phyloP scores from a whole-genome alignment of 177 flowering plant genomes.

The Vitis hybrid region DNA sequence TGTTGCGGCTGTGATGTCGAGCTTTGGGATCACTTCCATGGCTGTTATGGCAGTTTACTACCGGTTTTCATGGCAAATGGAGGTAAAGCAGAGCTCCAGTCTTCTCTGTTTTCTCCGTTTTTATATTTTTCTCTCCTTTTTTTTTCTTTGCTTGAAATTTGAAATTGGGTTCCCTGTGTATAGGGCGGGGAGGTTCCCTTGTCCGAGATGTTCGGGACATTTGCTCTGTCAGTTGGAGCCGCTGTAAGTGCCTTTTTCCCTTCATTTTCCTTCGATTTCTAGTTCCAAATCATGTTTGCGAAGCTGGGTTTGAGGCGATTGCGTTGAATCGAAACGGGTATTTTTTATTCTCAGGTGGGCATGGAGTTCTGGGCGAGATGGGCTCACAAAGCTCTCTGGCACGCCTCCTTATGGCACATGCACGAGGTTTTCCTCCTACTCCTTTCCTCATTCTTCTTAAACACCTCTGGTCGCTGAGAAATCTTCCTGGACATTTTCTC shows the following conservation, averaged over 20 bases:
- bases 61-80: slow-evolving; percentile 92
- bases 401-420: slow-evolving; percentile 95
- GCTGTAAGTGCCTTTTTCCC: slow-evolving; percentile 59
- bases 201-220: slow-evolving; percentile 87
- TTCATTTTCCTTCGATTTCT: neutral
- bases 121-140: neutral
- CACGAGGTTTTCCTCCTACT: slow-evolving; percentile 54
- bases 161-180: slow-evolving; percentile 1
- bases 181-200: slow-evolving; percentile 80
- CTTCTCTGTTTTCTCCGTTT: neutral
- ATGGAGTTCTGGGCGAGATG: slow-evolving; percentile 99
- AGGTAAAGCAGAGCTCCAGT: slow-evolving; percentile 36
- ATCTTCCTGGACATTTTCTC: no score
- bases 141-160: neutral
- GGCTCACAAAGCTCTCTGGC: slow-evolving; percentile 96
- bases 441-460: neutral
- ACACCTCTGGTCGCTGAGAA: no score
- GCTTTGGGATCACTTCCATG: slow-evolving; percentile 82
- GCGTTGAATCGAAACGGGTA: slow-evolving; percentile 7
- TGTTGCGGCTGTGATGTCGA: slow-evolving; percentile 88
- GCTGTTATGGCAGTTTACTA: slow-evolving; percentile 85
- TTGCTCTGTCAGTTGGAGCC: slow-evolving; percentile 88
- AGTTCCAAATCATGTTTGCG: neutral
- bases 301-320: neutral
- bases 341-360: slow-evolving; percentile 57